phyloP scores from a whole-genome alignment of 139 green algal genomes.

The Closterium sp. region DNA sequence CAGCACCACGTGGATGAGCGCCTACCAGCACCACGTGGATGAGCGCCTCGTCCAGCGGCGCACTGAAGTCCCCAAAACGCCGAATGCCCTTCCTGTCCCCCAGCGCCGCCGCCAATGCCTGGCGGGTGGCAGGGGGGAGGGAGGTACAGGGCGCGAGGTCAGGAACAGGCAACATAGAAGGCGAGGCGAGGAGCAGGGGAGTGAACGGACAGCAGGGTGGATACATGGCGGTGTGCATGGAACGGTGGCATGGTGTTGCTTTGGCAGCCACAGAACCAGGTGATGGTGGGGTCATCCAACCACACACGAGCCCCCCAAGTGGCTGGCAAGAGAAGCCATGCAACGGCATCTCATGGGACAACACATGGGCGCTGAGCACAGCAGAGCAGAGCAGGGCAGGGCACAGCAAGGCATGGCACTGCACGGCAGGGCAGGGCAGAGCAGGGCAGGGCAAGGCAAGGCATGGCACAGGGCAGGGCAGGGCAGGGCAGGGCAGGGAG shows the following conservation, averaged over 20 bases:
- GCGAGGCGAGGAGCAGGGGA: background rate
- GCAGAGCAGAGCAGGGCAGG: too few relatives aligned
- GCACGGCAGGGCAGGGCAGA: too few relatives aligned
- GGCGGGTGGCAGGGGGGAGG: too few relatives aligned
- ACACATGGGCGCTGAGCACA: too few relatives aligned
- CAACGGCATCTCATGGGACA: background rate
- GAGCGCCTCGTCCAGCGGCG: conserved; percentile 82
- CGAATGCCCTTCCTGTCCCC: conserved; percentile 93
- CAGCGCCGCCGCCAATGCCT: conserved; percentile 71
- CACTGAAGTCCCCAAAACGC: conserved; percentile 81
- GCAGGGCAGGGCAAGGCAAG: too few relatives aligned
- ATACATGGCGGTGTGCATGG: background rate
- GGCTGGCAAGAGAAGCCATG: background rate
- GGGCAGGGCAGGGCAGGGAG: background rate
- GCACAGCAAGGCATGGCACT: too few relatives aligned
- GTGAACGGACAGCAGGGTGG: background rate
- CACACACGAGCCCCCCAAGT: too few relatives aligned
- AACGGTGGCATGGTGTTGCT: background rate
- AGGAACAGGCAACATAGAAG: too few relatives aligned
- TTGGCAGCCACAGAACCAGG: background rate
- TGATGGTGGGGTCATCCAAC: background rate
- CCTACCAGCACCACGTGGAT: conserved; percentile 71
- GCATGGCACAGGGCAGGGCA: too few relatives aligned
- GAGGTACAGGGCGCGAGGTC: background rate
- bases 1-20: background rate